A percentile compares a stretch with the other conserved stretches of the same genome.
These are phyloP conservation scores for Exophiala oligosperma DNA, from an alignment of 2,329 filamentous ascomycete species.

Conservation along the genomic window DNA sequence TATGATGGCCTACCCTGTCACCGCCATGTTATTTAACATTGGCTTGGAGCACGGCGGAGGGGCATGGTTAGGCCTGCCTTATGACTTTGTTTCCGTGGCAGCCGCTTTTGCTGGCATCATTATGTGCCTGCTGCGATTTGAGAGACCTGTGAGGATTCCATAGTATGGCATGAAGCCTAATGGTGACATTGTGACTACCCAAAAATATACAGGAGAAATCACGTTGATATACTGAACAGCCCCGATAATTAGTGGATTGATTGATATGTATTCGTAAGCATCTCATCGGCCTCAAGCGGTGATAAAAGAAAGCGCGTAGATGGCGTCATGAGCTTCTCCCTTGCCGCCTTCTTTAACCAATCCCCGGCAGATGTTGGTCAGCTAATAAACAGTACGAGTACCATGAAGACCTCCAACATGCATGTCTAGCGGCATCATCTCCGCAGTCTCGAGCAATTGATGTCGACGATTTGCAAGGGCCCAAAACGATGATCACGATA, in stretches of 20 bases:
- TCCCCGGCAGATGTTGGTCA: slow-evolving; percentile 15
- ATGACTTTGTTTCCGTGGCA: slow-evolving; percentile 25
- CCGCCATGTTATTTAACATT: slow-evolving; percentile 48
- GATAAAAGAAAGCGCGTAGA: neutral
- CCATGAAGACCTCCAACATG: neutral
- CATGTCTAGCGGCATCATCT: slow-evolving; percentile 3
- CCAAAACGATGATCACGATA: neutral
- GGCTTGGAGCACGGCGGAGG: slow-evolving; percentile 47
- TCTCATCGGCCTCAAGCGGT: neutral
- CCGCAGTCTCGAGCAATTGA: slow-evolving; percentile 2
- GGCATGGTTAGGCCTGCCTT: slow-evolving; percentile 51
- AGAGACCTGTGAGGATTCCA: slow-evolving; percentile 4
- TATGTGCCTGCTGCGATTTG: slow-evolving; percentile 18
- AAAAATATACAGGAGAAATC: too few species aligned
- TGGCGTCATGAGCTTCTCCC: neutral
- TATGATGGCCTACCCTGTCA: slow-evolving; percentile 48
- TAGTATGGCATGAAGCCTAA: neutral
- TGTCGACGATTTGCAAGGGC: neutral
- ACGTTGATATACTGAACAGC: too few species aligned
- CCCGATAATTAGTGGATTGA: too few species aligned
- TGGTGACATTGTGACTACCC: neutral
- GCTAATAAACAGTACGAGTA: neutral
- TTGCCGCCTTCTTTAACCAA: slow-evolving; percentile 3
- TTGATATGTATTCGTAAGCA: too few species aligned
- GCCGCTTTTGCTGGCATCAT: slow-evolving; percentile 1